Evolutionary conservation across 2,329 filamentous ascomycete genomes (phyloP).

Genomic region (Chaetothyriales sp.): DNA sequence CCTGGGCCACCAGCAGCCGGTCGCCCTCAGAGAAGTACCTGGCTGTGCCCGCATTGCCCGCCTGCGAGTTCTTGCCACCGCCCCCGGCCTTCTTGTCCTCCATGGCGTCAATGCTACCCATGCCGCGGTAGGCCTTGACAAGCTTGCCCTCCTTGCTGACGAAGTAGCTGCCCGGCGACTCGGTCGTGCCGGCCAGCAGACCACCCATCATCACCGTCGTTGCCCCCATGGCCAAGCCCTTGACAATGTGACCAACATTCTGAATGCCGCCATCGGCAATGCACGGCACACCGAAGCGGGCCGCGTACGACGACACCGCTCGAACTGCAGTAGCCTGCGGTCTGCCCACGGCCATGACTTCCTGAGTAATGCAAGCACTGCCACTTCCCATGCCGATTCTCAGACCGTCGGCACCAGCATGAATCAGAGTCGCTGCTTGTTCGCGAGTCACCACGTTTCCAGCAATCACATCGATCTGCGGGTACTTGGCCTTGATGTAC

Average conservation of each 20-base stretch:
- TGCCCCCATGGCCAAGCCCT: slow-evolving; percentile 87
- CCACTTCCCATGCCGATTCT: slow-evolving; percentile 98
- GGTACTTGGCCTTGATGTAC: slow-evolving; percentile 80
- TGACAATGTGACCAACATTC: slow-evolving; percentile 98
- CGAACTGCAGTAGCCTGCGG: slow-evolving; percentile 90
- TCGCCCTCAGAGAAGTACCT: slow-evolving; percentile 98
- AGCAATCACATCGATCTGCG: slow-evolving; percentile 81
- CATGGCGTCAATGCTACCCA: slow-evolving; percentile 99
- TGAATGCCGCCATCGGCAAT: slow-evolving; percentile 97
- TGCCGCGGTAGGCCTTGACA: slow-evolving; percentile 97
- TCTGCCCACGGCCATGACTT: slow-evolving; percentile 97
- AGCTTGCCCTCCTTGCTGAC: slow-evolving; percentile 94
- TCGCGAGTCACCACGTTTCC: slow-evolving; percentile 97
- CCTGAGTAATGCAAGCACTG: slow-evolving; percentile 96
- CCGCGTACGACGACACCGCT: slow-evolving; percentile 78
- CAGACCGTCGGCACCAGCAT: slow-evolving; percentile 86
- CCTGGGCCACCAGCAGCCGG: slow-evolving; percentile 86
- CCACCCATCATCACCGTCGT: slow-evolving; percentile 99
- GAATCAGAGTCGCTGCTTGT: slow-evolving; percentile 83
- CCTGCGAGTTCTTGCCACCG: slow-evolving; percentile 49
- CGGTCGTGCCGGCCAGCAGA: slow-evolving; percentile 88
- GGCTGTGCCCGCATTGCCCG: slow-evolving; percentile 84
- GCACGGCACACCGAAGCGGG: slow-evolving; percentile 87
- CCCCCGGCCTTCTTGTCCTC: slow-evolving; percentile 94
- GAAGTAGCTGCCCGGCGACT: slow-evolving; percentile 93